phyloP scores from a whole-genome alignment of 768 basidiomycete species.

The Mrakia gelida region DNA sequence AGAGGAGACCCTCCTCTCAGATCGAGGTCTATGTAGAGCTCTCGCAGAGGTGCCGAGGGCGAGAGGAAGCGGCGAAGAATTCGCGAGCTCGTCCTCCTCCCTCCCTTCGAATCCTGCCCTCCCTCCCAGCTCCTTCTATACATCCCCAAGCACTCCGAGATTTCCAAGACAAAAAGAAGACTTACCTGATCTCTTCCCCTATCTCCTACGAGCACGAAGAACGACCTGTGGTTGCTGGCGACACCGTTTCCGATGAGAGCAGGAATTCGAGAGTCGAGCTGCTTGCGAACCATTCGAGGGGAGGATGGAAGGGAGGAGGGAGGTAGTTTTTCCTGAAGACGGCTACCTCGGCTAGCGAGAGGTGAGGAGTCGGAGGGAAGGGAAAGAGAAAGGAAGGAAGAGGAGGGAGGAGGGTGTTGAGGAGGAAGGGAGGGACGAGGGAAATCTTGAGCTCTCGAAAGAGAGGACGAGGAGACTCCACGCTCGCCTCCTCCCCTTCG shows the following conservation, averaged over 20 bases:
- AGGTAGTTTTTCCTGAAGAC: too few species aligned
- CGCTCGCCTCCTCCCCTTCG: background rate
- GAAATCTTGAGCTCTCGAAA: background rate
- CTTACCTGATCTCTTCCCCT: conserved; percentile 81
- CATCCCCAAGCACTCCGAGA: background rate
- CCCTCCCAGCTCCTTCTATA: background rate
- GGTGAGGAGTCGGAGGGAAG: background rate
- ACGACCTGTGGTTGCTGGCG: conserved; percentile 84
- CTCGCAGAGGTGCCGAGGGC: background rate
- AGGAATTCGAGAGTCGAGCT: conserved; percentile 84
- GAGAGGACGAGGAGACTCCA: background rate
- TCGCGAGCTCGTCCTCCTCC: background rate
- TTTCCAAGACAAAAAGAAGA: background rate
- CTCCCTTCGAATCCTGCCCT: background rate
- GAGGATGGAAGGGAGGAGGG: background rate
- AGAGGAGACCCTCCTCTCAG: too few species aligned
- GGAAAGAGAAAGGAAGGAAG: background rate
- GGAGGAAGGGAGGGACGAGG: background rate
- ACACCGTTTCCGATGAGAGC: conserved; percentile 91
- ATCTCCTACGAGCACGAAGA: conserved; percentile 95
- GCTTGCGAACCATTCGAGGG: conserved; percentile 40
- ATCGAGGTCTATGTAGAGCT: too few species aligned
- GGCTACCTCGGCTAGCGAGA: background rate
- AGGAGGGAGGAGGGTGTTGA: background rate
- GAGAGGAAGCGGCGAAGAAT: background rate